Conservation (phyloP, 805 yeast genomes). For the Candida corydali region DNA sequence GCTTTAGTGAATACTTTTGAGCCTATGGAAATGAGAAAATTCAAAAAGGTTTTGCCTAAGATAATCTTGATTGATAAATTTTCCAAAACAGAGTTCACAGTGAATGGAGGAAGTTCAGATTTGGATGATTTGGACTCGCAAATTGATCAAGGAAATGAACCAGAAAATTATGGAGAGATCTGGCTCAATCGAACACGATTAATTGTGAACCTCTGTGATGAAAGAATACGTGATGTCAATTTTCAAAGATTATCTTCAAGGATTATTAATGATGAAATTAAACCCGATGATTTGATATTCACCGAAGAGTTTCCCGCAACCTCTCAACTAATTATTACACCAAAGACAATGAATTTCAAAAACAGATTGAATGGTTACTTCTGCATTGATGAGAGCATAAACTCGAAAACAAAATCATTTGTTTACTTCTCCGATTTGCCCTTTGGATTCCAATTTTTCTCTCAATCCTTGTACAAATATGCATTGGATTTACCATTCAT, state of each 20-base stretch:
- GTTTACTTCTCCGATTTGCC: slow-evolving; percentile 11
- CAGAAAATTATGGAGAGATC: too few species aligned
- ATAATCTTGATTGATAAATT: slow-evolving; percentile 13
- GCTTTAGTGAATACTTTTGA: slow-evolving; percentile 13
- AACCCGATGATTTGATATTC: slow-evolving; percentile 5
- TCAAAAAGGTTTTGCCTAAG: slow-evolving; percentile 13
- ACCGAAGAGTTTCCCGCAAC: slow-evolving; percentile 12
- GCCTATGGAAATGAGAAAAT: slow-evolving; percentile 9
- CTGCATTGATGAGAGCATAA: slow-evolving; percentile 3
- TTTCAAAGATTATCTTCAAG: not conserved
- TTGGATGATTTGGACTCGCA: slow-evolving; percentile 1
- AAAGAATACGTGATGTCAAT: slow-evolving; percentile 10
- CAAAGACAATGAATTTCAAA: slow-evolving; percentile 7
- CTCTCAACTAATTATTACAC: slow-evolving; percentile 14
- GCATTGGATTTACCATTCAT: slow-evolving; percentile 7
- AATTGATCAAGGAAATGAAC: slow-evolving; percentile 5
- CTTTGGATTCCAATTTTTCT: slow-evolving; percentile 18
- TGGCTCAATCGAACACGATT: slow-evolving; percentile 12
- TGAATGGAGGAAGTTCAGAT: slow-evolving; percentile 5
- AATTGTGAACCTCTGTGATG: slow-evolving; percentile 16
- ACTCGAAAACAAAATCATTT: slow-evolving; percentile 6
- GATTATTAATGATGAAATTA: not conserved
- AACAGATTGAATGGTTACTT: slow-evolving; percentile 12
- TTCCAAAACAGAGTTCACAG: slow-evolving; percentile 3
- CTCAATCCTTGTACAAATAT: slow-evolving; percentile 14